Conservation (phyloP, 2,329 filamentous ascomycete genomes). For the Diplodia intermedia region DNA sequence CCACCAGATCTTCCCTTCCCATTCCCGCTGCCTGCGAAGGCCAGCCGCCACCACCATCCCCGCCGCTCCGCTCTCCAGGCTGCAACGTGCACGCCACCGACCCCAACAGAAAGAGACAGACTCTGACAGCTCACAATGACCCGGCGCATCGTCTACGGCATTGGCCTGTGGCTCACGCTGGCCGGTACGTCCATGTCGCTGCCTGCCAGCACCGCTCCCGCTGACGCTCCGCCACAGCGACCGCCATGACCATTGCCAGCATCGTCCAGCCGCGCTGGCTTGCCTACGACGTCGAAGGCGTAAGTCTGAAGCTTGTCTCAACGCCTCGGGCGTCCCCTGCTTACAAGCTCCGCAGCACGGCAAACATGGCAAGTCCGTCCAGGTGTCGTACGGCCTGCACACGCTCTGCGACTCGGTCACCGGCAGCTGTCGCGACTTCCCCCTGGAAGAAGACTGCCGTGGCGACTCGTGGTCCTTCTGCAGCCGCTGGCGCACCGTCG, state of each 20-base stretch:
- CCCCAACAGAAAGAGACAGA: not conserved
- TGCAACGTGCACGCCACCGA: not conserved
- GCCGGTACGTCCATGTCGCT: constrained; percentile 44
- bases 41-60: not conserved
- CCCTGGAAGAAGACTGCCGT: constrained; percentile 70
- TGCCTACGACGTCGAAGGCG: constrained; percentile 52
- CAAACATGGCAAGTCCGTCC: constrained; percentile 40
- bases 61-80: not conserved
- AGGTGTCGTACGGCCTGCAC: constrained; percentile 74
- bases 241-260: constrained; percentile 72
- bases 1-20: not conserved
- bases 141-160: constrained; percentile 56
- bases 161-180: constrained; percentile 56
- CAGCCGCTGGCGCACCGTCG: constrained; percentile 86
- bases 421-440: constrained; percentile 70
- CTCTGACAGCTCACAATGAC: constrained; percentile 48
- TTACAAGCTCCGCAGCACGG: constrained; percentile 39
- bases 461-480: constrained; percentile 78
- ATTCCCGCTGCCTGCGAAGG: constrained; percentile 14
- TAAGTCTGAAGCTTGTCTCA: constrained; percentile 8
- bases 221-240: constrained; percentile 58
- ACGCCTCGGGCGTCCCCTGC: constrained; percentile 1
- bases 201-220: not conserved
- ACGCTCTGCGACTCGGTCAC: constrained; percentile 76
- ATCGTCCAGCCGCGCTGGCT: constrained; percentile 77